These are phyloP conservation scores for Domatiomyces globalis DNA, from an alignment of 2,329 filamentous ascomycete genomes.

Conservation along the genomic window DNA sequence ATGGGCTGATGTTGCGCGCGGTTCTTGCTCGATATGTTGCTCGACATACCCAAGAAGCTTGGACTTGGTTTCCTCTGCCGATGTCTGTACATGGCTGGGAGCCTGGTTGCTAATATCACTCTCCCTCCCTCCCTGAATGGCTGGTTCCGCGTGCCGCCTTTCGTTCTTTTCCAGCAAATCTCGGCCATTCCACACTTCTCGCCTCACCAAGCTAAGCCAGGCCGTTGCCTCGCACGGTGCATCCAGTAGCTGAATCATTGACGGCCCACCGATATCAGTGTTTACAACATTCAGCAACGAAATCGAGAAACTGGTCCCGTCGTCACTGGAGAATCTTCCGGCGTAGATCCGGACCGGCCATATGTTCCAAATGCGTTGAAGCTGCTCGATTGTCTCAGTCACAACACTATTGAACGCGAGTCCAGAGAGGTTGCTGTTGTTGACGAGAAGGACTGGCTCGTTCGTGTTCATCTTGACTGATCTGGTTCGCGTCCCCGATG, in stretches of 20 bases:
- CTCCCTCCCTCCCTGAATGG: neutral
- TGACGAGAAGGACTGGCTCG: slow-evolving; percentile 16
- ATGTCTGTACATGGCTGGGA: neutral
- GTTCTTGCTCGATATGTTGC: neutral
- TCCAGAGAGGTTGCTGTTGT: neutral
- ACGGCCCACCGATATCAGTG: slow-evolving; percentile 17
- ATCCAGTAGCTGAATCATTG: slow-evolving; percentile 17
- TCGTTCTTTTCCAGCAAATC: slow-evolving; percentile 10
- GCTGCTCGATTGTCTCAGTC: slow-evolving; percentile 5
- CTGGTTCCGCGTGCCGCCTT: neutral
- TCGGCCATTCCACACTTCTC: slow-evolving; percentile 11
- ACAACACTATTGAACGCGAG: neutral
- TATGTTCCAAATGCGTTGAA: slow-evolving; percentile 10
- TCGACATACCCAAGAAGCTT: neutral
- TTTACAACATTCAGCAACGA: slow-evolving; percentile 18
- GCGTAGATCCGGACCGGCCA: slow-evolving; percentile 16
- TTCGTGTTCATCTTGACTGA: slow-evolving; percentile 15
- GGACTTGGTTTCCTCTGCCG: neutral
- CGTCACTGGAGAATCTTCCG: neutral
- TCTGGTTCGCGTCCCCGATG: slow-evolving; percentile 2
- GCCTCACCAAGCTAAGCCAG: slow-evolving; percentile 9
- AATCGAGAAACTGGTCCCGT: slow-evolving; percentile 5
- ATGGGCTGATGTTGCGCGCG: neutral
- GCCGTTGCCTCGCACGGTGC: slow-evolving; percentile 7
- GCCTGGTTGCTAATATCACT: neutral